Evolutionary conservation across 2,329 filamentous ascomycete species (phyloP), one percentile per base, ranked within the genome.

Genomic region (Fusarium poae): DNA sequence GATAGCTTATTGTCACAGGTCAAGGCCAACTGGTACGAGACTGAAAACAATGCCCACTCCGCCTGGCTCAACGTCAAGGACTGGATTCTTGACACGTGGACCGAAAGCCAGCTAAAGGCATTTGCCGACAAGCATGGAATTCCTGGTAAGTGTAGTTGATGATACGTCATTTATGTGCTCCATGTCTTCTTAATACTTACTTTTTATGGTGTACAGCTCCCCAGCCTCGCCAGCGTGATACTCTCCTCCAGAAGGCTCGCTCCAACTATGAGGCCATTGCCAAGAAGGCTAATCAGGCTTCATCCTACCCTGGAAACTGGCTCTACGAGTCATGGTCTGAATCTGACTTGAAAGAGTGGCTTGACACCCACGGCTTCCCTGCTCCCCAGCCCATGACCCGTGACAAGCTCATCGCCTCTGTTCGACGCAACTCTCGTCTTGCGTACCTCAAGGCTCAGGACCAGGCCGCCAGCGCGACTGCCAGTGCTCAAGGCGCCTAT

Each of bases 31-130:
- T 97, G 89, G 92, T 91, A 89, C 71, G 92, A 97, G 79, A 90
- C 91, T 12, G 91, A 93, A 71, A 92, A 96, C 43, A 90, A 91
- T 71, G 85, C 92, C 39, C 88, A 92, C 65, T 84, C 91, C 45
- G 89, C 92, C 25, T 94, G 92, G 81, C 78, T 82, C 50, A 91
- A 83, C 72, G 88, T 93, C 48, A 93, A 92, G 80, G 91, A 95
- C 74, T 98, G 96, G 96, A 92, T 98, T 72, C 91, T 98, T 76
- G 93, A 98, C 78, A 96, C 92, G 62, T 97, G 94, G 93, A 90
- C 91, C 71, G 95, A 98, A 60, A 97, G 94, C 70, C 91, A 97
- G 78, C 86, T 99, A 72, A 97, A 98, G 85, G 83, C 92, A 3
- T 98, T 98, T 81, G 91, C 94, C 68, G 95, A 98, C 79, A 91